Percentiles rank a stretch among this genome's conserved stretches.
Evolutionary conservation across 306 rosid genomes (phyloP).

Genomic region (Alnus rubra): DNA sequence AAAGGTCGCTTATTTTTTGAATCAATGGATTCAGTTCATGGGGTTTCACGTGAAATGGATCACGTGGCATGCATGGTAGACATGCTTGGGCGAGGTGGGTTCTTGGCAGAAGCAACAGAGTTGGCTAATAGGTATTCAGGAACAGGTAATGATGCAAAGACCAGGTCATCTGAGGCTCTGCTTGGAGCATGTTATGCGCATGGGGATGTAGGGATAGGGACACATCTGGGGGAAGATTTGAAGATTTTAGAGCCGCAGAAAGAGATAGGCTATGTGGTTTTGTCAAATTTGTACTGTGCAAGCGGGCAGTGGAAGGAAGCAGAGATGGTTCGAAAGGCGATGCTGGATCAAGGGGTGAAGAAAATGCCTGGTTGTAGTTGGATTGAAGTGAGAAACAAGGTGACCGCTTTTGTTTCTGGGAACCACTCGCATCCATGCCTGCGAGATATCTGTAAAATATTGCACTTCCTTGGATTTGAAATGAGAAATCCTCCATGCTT

Average conservation of each 20-base stretch:
- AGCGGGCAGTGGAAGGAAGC: constrained; percentile 82
- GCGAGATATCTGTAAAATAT: constrained; percentile 32
- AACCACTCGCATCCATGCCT: constrained; percentile 42
- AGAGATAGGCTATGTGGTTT: constrained; percentile 61
- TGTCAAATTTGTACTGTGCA: constrained; percentile 71
- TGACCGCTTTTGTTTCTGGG: constrained; percentile 70
- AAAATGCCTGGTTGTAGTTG: constrained; percentile 87
- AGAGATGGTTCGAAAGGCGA: constrained; percentile 64
- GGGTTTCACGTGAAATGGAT: constrained; percentile 53
- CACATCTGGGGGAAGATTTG: constrained; percentile 47
- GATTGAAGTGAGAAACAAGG: constrained; percentile 68
- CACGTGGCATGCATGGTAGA: constrained; percentile 85
- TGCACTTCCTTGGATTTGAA: constrained; percentile 57
- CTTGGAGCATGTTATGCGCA: constrained; percentile 67
- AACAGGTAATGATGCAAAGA: constrained; percentile 20
- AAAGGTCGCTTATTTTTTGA: constrained; percentile 50
- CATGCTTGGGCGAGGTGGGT: constrained; percentile 79
- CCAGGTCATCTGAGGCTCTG: constrained; percentile 49
- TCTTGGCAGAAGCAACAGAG: constrained; percentile 59
- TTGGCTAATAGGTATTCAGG: constrained; percentile 46
- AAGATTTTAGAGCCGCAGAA: constrained; percentile 53
- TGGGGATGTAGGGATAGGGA: constrained; percentile 49
- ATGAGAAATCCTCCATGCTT: constrained; percentile 56
- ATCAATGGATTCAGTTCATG: constrained; percentile 55
- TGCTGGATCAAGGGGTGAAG: constrained; percentile 71